Percentiles rank a stretch among this genome's conserved stretches.
Evolutionary conservation across 179 eudicot genomes (phyloP).

Genomic region (Beta macrorhiza): DNA sequence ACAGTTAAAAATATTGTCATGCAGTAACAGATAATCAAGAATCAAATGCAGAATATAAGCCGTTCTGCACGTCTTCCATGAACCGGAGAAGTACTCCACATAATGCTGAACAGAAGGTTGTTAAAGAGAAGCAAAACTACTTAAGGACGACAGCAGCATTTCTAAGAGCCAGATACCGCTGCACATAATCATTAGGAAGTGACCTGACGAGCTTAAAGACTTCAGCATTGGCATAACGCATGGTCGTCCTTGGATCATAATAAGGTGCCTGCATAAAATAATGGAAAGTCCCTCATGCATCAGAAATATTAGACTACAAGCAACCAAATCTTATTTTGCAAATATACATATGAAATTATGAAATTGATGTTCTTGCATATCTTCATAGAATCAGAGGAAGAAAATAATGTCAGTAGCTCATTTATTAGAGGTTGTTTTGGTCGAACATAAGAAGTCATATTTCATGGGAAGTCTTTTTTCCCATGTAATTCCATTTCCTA

Average conservation of each 20-base stretch:
- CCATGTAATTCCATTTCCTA: too few relatives aligned
- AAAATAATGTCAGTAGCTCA: neutral
- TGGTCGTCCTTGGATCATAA: constrained; percentile 79
- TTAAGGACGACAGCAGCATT: constrained; percentile 85
- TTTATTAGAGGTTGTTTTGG: neutral
- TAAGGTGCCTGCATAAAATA: constrained; percentile 71
- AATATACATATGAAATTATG: neutral
- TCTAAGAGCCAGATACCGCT: constrained; percentile 81
- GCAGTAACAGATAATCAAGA: neutral
- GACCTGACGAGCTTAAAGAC: constrained; percentile 78
- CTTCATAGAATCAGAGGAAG: neutral
- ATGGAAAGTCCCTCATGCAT: neutral
- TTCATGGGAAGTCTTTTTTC: too few relatives aligned
- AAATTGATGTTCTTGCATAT: neutral
- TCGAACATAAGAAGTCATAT: too few relatives aligned
- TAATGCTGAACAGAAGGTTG: neutral
- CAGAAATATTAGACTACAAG: neutral
- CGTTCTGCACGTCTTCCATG: neutral
- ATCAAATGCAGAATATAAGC: neutral
- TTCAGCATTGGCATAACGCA: constrained; percentile 83
- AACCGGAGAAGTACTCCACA: neutral
- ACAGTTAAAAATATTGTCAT: neutral
- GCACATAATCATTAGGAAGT: constrained; percentile 87
- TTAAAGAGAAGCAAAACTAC: constrained; percentile 29
- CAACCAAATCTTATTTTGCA: too few relatives aligned